Percentiles rank a stretch among this genome's conserved stretches.
Conservation (phyloP, 352 stramenopile genomes). For the Phytophthora citricola region DNA sequence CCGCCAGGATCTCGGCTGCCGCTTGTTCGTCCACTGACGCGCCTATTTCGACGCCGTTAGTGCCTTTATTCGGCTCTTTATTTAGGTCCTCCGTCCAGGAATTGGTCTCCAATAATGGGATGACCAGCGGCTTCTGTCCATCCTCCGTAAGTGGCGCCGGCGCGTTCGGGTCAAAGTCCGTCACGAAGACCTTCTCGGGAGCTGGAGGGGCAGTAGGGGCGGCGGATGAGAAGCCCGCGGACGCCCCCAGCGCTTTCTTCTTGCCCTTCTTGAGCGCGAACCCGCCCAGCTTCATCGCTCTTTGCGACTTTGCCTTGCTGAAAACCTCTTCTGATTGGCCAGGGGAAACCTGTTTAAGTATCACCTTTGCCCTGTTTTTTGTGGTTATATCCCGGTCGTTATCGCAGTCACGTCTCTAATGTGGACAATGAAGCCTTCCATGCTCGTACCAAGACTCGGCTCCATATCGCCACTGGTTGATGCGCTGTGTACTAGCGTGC, state of each 20-base stretch:
- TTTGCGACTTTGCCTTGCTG: no score
- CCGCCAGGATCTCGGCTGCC: conserved; percentile 47
- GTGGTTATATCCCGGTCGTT: no score
- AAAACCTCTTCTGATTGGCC: no score
- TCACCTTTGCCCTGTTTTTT: no score
- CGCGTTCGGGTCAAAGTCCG: conserved; percentile 65
- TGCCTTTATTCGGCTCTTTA: background rate
- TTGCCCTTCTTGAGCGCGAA: conserved; percentile 84
- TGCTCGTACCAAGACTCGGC: no score
- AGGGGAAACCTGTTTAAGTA: no score
- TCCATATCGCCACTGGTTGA: no score
- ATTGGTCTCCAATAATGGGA: conserved; percentile 74
- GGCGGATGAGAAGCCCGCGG: conserved; percentile 32
- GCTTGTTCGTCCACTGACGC: conserved; percentile 43
- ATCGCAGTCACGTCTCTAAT: no score
- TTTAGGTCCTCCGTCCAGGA: conserved; percentile 37
- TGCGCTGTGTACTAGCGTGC: no score
- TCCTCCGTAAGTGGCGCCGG: conserved; percentile 38
- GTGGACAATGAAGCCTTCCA: no score
- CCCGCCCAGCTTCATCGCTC: conserved; percentile 60
- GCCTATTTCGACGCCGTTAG: background rate
- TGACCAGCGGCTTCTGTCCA: conserved; percentile 57
- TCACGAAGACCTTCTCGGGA: conserved; percentile 73
- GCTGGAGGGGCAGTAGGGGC: conserved; percentile 8
- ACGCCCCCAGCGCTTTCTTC: conserved; percentile 39